Evolutionary conservation across 1,284 basidiomycete genomes (phyloP), one percentile per base, ranked within the genome.

Genomic region (Schizophyllum amplum): DNA sequence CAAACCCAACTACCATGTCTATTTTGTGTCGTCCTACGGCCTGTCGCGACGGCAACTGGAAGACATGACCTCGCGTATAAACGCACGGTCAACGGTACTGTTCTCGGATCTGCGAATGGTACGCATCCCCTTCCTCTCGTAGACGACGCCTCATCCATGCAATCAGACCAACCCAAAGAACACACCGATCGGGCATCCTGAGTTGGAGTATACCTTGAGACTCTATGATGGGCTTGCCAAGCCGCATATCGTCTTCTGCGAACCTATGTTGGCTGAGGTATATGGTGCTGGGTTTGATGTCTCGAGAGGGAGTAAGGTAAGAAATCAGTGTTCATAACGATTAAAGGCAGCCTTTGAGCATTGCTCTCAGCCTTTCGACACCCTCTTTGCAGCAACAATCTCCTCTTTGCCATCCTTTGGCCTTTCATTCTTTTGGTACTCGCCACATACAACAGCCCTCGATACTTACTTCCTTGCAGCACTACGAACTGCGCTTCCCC

Each of bases 271-370:
- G 4, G 84, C 78, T 1, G 90, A 93, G 63, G 65, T 94, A 1
- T 85, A 82, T 63, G 92, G 92, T 4, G 91, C 88, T 1, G 87
- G 91, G 0, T 94, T 93, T 66, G 87, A 86, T 47, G 88, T 86
- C 65, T 70, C 82, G 9, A 72, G 74, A 0, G 64, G 72, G 24
- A 81, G 78, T 62, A 72, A 77, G 61, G 90, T 90, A 55, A 56
- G 77, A 25, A n/a, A 46, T 4, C 48, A 42, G 27, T 47, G 4
- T 24, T 13, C 23, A 24, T 57, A 24, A 51, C 47, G 15, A 48
- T 57, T 56, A n/a, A 58, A 47, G 50, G 51, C 49, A 33, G 49
- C 47, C 26, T 26, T n/a, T n/a, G n/a, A n/a, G n/a, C n/a, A n/a
- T n/a, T n/a, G n/a, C n/a, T n/a, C n/a, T n/a, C n/a, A n/a, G n/a